Conservation (phyloP, 352 stramenopile species). For the Phytophthora europaea region DNA sequence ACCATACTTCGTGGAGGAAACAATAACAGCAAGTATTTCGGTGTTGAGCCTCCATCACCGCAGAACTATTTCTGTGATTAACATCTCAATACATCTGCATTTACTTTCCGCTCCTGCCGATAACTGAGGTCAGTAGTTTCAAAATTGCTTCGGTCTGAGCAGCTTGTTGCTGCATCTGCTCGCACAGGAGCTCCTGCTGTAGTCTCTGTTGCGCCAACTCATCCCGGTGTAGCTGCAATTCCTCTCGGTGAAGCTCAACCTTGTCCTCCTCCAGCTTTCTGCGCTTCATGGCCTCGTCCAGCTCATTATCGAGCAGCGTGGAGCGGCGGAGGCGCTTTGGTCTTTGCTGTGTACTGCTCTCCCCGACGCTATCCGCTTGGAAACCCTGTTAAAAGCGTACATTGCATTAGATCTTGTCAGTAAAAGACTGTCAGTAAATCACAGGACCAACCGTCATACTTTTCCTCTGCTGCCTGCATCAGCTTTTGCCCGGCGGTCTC, state of each 20-base stretch:
- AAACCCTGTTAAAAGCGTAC: not conserved
- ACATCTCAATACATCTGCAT: not conserved
- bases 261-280: not conserved
- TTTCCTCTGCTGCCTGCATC: slow-evolving; percentile 4
- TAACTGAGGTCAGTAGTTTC: not conserved
- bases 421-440: too few relatives aligned
- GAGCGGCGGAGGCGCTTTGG: not conserved
- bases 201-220: not conserved
- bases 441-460: not conserved
- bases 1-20: not conserved
- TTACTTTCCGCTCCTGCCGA: not conserved
- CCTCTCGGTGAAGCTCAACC: not conserved
- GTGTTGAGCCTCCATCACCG: not conserved
- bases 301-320: not conserved
- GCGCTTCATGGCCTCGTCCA: not conserved
- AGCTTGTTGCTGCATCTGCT: not conserved
- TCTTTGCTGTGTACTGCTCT: not conserved
- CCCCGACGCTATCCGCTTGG: not conserved
- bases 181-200: not conserved
- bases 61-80: not conserved
- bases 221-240: not conserved
- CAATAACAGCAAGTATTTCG: not conserved
- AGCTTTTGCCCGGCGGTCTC: not conserved
- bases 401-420: not conserved
- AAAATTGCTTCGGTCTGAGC: not conserved